phyloP scores from a whole-genome alignment of 192 early-diverging fungal species.

The Spizellomyces punctatus region DNA sequence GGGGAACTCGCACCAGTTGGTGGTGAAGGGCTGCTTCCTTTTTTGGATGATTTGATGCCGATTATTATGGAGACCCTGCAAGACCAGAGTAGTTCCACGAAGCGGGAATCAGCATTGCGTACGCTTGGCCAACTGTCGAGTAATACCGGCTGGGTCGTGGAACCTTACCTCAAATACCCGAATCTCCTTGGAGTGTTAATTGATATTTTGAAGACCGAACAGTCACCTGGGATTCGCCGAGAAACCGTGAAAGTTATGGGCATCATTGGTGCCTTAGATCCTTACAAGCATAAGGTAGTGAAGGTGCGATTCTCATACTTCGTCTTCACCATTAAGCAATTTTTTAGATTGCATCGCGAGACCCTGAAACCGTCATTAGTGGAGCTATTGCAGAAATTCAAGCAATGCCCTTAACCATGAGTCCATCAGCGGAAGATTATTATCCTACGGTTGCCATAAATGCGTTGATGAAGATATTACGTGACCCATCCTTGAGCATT shows the following conservation, averaged over 20 bases:
- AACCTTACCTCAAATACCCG: conserved; percentile 89
- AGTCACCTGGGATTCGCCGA: conserved; percentile 66
- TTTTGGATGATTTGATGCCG: conserved; percentile 79
- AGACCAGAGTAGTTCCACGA: conserved; percentile 80
- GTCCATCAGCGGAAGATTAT: conserved; percentile 86
- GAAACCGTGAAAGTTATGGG: conserved; percentile 91
- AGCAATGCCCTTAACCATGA: conserved; percentile 57
- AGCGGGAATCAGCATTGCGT: conserved; percentile 85
- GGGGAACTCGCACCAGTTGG: conserved; percentile 85
- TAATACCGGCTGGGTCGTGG: conserved; percentile 86
- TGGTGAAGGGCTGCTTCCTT: conserved; percentile 78
- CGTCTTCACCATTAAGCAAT: neutral
- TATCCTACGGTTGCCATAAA: conserved; percentile 88
- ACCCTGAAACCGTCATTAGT: conserved; percentile 33
- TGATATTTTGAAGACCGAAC: conserved; percentile 81
- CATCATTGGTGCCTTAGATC: conserved; percentile 93
- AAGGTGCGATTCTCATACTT: neutral
- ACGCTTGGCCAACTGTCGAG: conserved; percentile 83
- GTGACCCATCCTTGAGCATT: conserved; percentile 75
- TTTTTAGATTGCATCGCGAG: conserved; percentile 42
- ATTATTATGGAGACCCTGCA: conserved; percentile 88
- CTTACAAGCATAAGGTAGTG: conserved; percentile 70
- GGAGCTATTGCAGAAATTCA: conserved; percentile 22
- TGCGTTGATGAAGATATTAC: conserved; percentile 84
- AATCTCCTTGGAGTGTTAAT: conserved; percentile 77